Conservation (phyloP, 176 grass and related monocot genomes). For the Musa acuminata region DNA sequence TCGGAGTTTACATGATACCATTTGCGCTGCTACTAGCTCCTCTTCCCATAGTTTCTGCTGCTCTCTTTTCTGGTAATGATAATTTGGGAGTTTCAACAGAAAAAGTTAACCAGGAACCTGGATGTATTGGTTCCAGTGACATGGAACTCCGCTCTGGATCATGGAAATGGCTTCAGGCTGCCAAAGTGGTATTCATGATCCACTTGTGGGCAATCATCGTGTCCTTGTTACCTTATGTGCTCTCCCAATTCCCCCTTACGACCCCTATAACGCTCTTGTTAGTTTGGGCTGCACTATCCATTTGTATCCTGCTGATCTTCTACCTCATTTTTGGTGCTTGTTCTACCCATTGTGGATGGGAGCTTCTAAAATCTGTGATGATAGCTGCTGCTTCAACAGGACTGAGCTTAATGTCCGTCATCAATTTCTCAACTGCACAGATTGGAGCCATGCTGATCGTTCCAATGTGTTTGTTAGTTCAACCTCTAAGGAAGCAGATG, state of each 20-base stretch:
- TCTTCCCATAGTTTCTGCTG: slow-evolving; percentile 79
- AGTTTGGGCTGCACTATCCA: slow-evolving; percentile 50
- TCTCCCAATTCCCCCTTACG: slow-evolving; percentile 48
- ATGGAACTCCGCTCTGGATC: slow-evolving; percentile 24
- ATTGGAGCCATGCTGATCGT: slow-evolving; percentile 70
- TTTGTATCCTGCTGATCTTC: slow-evolving; percentile 30
- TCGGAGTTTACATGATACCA: slow-evolving; percentile 97
- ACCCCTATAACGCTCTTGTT: slow-evolving; percentile 27
- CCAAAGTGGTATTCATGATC: slow-evolving; percentile 60
- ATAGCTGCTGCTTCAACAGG: slow-evolving; percentile 56
- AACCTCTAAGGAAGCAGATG: slow-evolving; percentile 37
- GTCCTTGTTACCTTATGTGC: slow-evolving; percentile 54
- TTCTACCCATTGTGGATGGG: slow-evolving; percentile 57
- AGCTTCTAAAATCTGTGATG: slow-evolving; percentile 72
- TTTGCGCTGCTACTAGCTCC: slow-evolving; percentile 65
- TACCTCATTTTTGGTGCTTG: slow-evolving; percentile 50
- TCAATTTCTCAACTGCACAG: slow-evolving; percentile 87
- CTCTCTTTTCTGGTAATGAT: slow-evolving; percentile 45
- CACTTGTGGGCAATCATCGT: slow-evolving; percentile 71
- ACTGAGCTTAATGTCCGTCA: slow-evolving; percentile 84
- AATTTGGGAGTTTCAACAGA: slow-evolving; percentile 12
- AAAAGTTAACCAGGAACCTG: background rate
- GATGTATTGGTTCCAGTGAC: slow-evolving; percentile 6
- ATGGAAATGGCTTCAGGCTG: slow-evolving; percentile 78
- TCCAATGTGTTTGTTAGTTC: slow-evolving; percentile 67